These are phyloP conservation scores for Fusarium sp. DNA, from an alignment of 2,329 filamentous ascomycete species.

Conservation along the genomic window DNA sequence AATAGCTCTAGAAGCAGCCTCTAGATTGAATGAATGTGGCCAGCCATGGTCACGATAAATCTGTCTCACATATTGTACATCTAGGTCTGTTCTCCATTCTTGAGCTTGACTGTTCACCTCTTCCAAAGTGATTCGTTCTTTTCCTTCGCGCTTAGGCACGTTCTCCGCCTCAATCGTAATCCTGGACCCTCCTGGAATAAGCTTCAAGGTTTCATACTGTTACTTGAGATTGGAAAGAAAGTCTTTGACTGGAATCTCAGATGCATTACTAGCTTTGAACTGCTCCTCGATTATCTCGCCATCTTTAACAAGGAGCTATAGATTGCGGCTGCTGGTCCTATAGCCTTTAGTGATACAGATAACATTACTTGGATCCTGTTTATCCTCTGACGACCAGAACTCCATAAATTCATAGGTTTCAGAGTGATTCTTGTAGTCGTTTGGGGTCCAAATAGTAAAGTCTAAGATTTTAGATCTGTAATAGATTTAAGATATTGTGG, in stretches of 20 bases:
- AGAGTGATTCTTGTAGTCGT: background rate
- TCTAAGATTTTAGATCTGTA: background rate
- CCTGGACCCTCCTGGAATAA: background rate
- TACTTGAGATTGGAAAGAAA: background rate
- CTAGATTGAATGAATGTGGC: background rate
- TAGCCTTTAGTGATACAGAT: background rate
- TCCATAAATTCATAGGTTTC: background rate
- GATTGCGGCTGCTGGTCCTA: accelerated
- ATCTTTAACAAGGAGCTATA: background rate
- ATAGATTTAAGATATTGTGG: background rate
- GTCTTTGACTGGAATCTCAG: background rate
- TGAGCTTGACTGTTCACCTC: background rate
- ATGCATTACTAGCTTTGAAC: accelerated
- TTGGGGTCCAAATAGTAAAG: background rate
- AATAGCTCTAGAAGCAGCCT: background rate
- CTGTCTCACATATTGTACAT: slow-evolving; percentile 1
- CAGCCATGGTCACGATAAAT: background rate
- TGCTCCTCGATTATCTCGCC: background rate
- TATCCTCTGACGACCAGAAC: background rate
- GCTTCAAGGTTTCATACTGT: background rate
- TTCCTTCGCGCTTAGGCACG: accelerated
- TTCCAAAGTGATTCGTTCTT: background rate
- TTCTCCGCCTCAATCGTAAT: background rate
- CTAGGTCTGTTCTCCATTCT: background rate
- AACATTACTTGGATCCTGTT: background rate